Percentiles rank a stretch among this genome's conserved stretches.
Conservation (phyloP, 352 stramenopile species). For the Globisporangium irregulare region DNA sequence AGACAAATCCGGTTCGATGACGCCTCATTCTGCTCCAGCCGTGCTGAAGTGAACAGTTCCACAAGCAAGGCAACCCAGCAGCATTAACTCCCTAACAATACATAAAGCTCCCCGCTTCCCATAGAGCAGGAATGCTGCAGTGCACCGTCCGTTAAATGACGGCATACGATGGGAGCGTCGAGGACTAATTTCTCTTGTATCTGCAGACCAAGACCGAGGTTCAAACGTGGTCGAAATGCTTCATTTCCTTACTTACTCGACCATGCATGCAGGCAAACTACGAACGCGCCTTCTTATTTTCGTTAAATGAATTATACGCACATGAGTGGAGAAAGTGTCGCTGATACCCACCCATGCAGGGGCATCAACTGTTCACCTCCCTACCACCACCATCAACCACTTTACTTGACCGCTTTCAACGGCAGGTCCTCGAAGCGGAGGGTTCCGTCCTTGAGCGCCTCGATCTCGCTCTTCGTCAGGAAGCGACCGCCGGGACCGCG, state of each 20-base stretch:
- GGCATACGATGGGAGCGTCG: too few species aligned
- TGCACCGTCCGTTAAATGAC: background rate
- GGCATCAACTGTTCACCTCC: background rate
- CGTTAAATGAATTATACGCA: background rate
- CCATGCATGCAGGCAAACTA: background rate
- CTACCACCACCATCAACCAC: background rate
- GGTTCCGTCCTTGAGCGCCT: conserved; percentile 68
- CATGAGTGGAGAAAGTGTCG: background rate
- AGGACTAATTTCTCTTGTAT: too few species aligned
- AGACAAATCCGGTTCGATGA: background rate
- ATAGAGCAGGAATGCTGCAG: too few species aligned
- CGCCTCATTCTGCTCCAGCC: background rate
- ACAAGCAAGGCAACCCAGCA: background rate
- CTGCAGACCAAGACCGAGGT: background rate
- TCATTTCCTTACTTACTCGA: background rate
- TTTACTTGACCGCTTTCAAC: conserved; percentile 24
- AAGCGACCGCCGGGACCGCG: conserved; percentile 83
- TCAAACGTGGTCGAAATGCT: background rate
- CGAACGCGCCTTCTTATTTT: background rate
- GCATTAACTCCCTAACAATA: background rate
- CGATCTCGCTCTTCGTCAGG: conserved; percentile 77
- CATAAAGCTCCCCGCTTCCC: too few species aligned
- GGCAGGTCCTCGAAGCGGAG: conserved; percentile 61
- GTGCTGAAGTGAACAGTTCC: background rate
- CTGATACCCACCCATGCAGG: background rate